Base-by-base conservation (phyloP, 345 rosid species). In the Gossypium sturtianum region DNA sequence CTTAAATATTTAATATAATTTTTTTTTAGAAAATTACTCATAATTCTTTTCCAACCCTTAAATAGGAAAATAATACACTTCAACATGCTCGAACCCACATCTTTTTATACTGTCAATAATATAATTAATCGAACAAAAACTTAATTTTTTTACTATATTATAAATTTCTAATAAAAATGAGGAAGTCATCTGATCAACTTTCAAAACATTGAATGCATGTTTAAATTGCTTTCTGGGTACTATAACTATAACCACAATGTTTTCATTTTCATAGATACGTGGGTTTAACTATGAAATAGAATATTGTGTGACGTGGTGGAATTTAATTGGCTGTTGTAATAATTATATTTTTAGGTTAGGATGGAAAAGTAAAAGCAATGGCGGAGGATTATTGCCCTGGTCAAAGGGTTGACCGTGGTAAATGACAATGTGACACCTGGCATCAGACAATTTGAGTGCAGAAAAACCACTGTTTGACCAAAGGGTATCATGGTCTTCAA, bases 31-130 rank as follows among this genome's bases (percentile, higher is more conserved):
- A 0, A 34, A 34, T 4, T 34, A 34, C 0, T 34, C 0, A 4
- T 34, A 29, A 29, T 0, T 29, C 0, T 0, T 29, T 0, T 4
- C 0, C 0, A 29, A 29, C 4, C 0, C 0, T 29, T 29, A 29
- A 29, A 29, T 29, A 29, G 0, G 0, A 29, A 0, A 2, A 25
- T 25, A 25, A 25, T 25, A 0, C 0, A 25, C 0, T 34, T 34
- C 0, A 34, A 34, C 0, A 0, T 34, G 0, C 1, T 4, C 0
- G 0, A 34, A 4, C 0, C 0, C 0, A 34, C 1, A 0, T 4
- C 0, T 34, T 34, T 0, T 0, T 34, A 34, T 4, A 0, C 0
- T 34, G 0, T 4, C 0, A 4, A 34, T 29, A 34, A 34, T 34
- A 0, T 4, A 34, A 34, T 34, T 34, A 4, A 4, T 34, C 38